Evolutionary conservation across 805 yeast species (phyloP).

Genomic region (Candida boleticola): DNA sequence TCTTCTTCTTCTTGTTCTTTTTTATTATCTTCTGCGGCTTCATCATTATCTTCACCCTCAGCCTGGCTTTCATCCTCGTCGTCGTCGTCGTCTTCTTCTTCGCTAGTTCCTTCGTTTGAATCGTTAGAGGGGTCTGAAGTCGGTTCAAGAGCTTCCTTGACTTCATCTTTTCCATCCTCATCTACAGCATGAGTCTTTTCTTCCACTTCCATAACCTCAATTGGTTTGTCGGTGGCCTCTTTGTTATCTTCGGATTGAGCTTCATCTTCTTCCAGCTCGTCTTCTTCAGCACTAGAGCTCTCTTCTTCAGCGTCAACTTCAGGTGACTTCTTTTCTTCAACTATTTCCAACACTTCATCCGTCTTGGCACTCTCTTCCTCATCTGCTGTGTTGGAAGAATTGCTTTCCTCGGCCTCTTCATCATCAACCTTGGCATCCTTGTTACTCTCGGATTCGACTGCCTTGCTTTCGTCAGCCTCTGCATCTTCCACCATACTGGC

Average conservation of each 20-base stretch:
- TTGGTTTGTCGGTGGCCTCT: conserved; percentile 10
- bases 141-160: too few species aligned
- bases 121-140: too few species aligned
- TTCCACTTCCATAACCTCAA: conserved; percentile 8
- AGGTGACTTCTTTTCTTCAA: conserved; percentile 8
- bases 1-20: conserved; percentile 7
- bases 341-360: not conserved
- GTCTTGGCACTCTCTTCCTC: too few species aligned
- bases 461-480: conserved; percentile 7
- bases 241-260: too few species aligned
- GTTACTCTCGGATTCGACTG: too few species aligned
- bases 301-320: too few species aligned
- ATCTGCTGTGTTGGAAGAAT: conserved; percentile 2
- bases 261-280: conserved; percentile 2
- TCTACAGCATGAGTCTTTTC: conserved; percentile 5
- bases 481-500: conserved; percentile 7
- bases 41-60: conserved; percentile 5
- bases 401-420: conserved; percentile 5
- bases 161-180: too few species aligned
- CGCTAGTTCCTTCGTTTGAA: conserved; percentile 10
- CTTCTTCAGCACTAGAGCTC: not conserved
- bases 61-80: conserved; percentile 10
- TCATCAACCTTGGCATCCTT: not conserved
- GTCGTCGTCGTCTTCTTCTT: conserved; percentile 10
- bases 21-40: conserved; percentile 7